A percentile compares a stretch with the other conserved stretches of the same genome.
These are phyloP conservation scores for Nasturtium officinale DNA, from an alignment of 345 rosid genomes.

Conservation along the genomic window DNA sequence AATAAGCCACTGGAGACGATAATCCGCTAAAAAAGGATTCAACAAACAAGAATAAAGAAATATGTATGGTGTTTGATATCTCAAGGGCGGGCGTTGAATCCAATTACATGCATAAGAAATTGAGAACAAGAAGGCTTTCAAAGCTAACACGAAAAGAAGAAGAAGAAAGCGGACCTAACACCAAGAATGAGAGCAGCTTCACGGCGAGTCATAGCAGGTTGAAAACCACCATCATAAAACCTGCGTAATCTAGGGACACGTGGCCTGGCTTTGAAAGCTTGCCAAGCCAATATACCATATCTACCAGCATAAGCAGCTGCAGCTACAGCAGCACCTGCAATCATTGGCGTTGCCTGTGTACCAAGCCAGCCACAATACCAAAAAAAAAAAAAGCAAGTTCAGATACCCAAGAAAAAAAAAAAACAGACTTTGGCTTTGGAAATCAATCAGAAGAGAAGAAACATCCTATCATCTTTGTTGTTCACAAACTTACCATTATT, in stretches of 20 bases:
- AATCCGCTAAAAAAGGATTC: no score
- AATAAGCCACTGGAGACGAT: no score
- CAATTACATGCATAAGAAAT: no score
- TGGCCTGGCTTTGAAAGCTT: conserved; percentile 79
- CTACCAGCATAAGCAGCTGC: conserved; percentile 84
- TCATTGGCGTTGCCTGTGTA: conserved; percentile 67
- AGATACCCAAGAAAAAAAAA: background rate
- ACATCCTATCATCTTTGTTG: conserved; percentile 11
- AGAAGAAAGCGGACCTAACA: conserved; percentile 51
- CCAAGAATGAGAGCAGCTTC: conserved; percentile 94
- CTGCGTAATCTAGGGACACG: conserved; percentile 54
- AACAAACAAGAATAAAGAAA: no score
- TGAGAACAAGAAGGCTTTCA: no score
- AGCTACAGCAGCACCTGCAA: conserved; percentile 69
- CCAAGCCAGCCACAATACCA: background rate
- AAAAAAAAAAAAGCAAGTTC: conserved; percentile 11
- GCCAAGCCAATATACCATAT: conserved; percentile 85
- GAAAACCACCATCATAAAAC: conserved; percentile 89
- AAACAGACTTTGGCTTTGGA: conserved; percentile 17
- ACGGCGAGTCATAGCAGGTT: conserved; percentile 66
- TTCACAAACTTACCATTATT: conserved; percentile 31
- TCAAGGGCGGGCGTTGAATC: no score
- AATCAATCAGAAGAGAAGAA: conserved; percentile 22
- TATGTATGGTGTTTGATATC: no score
- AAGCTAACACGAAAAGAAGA: no score